phyloP scores from a whole-genome alignment of 306 rosid species.

The Inga laurina region DNA sequence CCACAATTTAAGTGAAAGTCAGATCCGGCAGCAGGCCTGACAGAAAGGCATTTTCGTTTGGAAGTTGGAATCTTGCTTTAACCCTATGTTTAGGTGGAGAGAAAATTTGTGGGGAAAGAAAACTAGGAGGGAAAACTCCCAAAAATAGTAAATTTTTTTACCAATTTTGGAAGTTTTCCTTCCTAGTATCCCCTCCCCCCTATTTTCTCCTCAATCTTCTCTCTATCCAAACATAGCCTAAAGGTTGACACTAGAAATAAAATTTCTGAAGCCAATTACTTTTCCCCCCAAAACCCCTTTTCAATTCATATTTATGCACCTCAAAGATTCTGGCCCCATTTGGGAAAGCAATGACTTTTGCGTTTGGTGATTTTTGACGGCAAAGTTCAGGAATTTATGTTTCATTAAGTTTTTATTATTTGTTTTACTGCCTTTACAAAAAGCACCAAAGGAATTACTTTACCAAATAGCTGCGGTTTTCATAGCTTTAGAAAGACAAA shows the following conservation, averaged over 20 bases:
- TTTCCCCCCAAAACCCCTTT: neutral
- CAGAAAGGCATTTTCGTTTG: neutral
- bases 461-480: neutral
- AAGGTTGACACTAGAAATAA: neutral
- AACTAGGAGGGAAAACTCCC: too few relatives aligned
- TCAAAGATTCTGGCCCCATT: neutral
- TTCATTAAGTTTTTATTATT: neutral
- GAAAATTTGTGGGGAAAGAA: too few relatives aligned
- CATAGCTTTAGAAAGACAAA: neutral
- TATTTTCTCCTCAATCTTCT: too few relatives aligned
- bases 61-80: neutral
- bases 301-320: neutral
- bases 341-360: neutral
- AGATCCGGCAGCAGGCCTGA: neutral
- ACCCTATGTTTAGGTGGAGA: too few relatives aligned
- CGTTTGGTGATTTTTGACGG: neutral
- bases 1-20: neutral
- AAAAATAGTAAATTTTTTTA: too few relatives aligned
- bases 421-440: neutral
- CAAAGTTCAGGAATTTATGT: neutral
- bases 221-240: too few relatives aligned
- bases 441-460: neutral
- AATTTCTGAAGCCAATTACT: neutral
- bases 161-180: too few relatives aligned
- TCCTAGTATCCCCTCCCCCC: too few relatives aligned